Evolutionary conservation across 225 moss, liverwort and hornwort genomes (phyloP).

Genomic region (Antitrichia curtipendula): DNA sequence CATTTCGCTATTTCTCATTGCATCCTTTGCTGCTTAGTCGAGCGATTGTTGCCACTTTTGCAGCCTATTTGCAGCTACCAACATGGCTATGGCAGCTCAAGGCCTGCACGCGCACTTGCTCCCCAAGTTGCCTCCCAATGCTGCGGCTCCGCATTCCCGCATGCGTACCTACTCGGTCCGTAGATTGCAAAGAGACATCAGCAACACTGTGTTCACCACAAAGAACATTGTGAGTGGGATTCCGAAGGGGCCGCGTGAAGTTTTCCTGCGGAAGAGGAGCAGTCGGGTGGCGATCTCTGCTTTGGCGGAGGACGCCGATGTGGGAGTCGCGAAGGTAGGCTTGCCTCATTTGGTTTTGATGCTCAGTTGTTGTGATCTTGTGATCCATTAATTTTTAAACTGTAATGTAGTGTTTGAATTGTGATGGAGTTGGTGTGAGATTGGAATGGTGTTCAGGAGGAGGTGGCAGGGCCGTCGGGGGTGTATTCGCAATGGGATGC

Average conservation of each 20-base stretch:
- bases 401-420: not conserved
- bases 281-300: not conserved
- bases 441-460: not conserved
- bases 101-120: not conserved
- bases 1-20: not conserved
- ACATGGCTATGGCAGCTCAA: not conserved
- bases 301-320: constrained; percentile 9
- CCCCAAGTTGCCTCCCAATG: not conserved
- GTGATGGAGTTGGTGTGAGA: not conserved
- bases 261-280: not conserved
- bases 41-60: not conserved
- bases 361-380: not conserved
- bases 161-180: too few species aligned
- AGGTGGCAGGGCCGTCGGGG: not conserved
- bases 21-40: too few species aligned
- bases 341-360: not conserved
- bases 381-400: not conserved
- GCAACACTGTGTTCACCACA: not conserved
- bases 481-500: constrained; percentile 34
- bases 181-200: not conserved
- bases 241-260: not conserved
- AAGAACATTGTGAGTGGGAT: not conserved
- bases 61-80: not conserved
- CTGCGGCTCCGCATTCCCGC: not conserved
- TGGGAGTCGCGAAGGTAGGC: not conserved